Evolutionary conservation across 495 filamentous ascomycete species (phyloP), one percentile per base, ranked within the genome.

Genomic region (Pyrenula massariospora): DNA sequence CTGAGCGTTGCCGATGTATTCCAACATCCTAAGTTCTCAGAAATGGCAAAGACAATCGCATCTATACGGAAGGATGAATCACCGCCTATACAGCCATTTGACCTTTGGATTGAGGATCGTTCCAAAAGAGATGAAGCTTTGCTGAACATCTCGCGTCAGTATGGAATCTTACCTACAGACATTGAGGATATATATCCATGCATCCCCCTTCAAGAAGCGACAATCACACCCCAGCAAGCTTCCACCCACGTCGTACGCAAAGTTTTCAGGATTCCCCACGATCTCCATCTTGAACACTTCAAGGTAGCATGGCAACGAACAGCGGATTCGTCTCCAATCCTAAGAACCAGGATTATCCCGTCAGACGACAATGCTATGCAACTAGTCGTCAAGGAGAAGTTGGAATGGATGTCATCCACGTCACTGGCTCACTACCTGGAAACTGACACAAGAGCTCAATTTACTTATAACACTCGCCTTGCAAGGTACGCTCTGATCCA

Each of bases 121-220:
- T n/a, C n/a, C n/a, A 54, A 81, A 66, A 72, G 79, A 2, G 72
- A 75, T 8, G 71, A 73, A 10, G 66, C 64, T 42, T 8, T 42
- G 5, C 8, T 5, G 8, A 15, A 42, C 8, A 15, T 15, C 5
- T 8, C 15, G 5, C 8, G 5, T 42, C 31, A 42, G 31, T 42
- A 15, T 42, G 31, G 31, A 8, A 15, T 42, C 31, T 8, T 5
- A 15, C 5, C 31, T 15, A 42, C 31, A 15, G 31, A 42, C 8
- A 42, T 42, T 11, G 25, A 52, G 0, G 76, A 89, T 64, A 64
- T 84, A 0, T 88, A 86, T 57, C 84, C 85, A 3, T 87, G 84
- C 70, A 87, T 80, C 3, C 77, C 86, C 10, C 68, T 88, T 1
- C 87, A 91, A 65, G 85, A 86, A 60, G 85, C 82, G 1, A 72